These are phyloP conservation scores for Spizellomyces punctatus DNA, from an alignment of 192 early-diverging fungal genomes.

Conservation along the genomic window DNA sequence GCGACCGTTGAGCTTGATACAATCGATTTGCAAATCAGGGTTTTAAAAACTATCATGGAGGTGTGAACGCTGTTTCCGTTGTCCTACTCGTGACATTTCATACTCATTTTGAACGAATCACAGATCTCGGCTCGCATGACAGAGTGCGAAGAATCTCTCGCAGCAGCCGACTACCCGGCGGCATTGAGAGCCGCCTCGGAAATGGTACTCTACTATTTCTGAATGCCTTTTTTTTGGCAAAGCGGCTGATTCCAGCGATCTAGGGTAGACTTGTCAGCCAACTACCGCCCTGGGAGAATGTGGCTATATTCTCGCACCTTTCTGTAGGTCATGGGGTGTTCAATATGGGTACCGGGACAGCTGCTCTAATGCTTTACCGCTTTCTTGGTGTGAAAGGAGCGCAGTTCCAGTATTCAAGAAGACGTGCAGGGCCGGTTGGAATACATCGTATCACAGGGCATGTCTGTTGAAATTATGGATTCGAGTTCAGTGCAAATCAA, in stretches of 20 bases:
- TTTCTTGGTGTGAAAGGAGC: not conserved
- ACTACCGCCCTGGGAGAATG: not conserved
- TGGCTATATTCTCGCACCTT: slow-evolving; percentile 11
- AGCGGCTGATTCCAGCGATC: not conserved
- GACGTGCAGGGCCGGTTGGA: slow-evolving; percentile 25
- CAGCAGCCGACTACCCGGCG: not conserved
- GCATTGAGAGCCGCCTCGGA: not conserved
- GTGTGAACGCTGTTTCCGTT: not conserved
- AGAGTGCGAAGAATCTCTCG: slow-evolving; percentile 2
- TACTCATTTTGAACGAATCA: not conserved
- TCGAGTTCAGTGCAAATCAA: not conserved
- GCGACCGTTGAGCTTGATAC: slow-evolving; percentile 1
- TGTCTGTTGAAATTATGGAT: slow-evolving; percentile 9
- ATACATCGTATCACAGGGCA: slow-evolving; percentile 27
- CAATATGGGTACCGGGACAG: slow-evolving; percentile 3
- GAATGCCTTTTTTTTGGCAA: not conserved
- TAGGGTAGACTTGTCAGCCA: not conserved
- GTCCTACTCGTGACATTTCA: not conserved
- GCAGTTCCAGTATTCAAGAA: not conserved
- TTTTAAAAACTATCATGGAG: slow-evolving; percentile 7
- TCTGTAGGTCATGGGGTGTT: not conserved
- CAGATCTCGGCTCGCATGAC: not conserved
- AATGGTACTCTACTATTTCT: slow-evolving; percentile 5
- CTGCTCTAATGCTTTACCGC: not conserved
- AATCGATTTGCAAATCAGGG: slow-evolving; percentile 1